phyloP scores from a whole-genome alignment of 352 stramenopile genomes.

The Globisporangium takayamanum region DNA sequence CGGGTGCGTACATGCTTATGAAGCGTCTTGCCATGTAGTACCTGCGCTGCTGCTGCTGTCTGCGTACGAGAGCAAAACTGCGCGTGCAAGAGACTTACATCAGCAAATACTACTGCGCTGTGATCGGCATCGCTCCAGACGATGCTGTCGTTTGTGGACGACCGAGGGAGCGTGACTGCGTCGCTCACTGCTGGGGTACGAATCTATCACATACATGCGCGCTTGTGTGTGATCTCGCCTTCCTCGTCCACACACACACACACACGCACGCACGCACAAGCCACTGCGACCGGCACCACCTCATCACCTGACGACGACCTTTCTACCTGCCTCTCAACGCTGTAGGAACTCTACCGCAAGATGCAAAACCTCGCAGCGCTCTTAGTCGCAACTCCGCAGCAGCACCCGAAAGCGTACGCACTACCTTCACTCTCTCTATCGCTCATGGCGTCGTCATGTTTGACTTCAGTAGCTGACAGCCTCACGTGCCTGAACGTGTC shows the following conservation, averaged over 20 bases:
- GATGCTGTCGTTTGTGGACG: constrained; percentile 75
- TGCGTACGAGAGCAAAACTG: not conserved
- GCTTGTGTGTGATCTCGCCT: not conserved
- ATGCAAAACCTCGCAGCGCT: constrained; percentile 66
- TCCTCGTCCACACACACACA: no score
- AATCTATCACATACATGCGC: not conserved
- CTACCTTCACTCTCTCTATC: not conserved
- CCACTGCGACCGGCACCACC: no score
- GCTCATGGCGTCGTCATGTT: not conserved
- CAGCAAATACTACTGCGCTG: no score
- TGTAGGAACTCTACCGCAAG: constrained; percentile 59
- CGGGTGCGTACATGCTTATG: constrained; percentile 24
- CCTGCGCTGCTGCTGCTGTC: no score
- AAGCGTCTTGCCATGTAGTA: not conserved
- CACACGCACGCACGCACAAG: no score
- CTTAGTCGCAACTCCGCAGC: constrained; percentile 33
- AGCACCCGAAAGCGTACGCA: constrained; percentile 62
- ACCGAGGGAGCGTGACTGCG: constrained; percentile 44
- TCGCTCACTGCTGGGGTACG: constrained; percentile 55
- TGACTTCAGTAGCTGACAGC: not conserved
- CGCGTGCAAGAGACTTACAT: no score
- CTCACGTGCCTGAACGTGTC: not conserved
- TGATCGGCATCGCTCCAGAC: constrained; percentile 21
- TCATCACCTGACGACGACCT: not conserved
- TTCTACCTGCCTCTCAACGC: not conserved